A percentile compares a stretch with the other conserved stretches of the same genome.
Conservation (phyloP, 305 asterid species). For the Lippia alba region DNA sequence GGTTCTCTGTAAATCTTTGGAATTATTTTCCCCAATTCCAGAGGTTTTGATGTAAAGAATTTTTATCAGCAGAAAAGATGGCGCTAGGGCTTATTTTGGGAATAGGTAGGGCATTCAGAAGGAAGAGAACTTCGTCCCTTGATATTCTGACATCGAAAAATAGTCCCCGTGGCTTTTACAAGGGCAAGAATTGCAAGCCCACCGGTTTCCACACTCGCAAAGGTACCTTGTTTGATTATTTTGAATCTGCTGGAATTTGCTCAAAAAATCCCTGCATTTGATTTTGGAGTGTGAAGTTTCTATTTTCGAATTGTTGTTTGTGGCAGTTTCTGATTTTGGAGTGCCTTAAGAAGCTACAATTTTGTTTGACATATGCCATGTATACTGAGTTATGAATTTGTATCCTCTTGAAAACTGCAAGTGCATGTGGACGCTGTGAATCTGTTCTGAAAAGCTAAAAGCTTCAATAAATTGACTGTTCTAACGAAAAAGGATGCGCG, state of each 20-base stretch:
- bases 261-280: background rate
- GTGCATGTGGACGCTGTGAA: background rate
- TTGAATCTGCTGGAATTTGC: background rate
- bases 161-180: slow-evolving; percentile 70
- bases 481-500: background rate
- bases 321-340: background rate
- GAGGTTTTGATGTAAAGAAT: background rate
- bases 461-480: background rate
- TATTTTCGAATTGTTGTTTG: background rate
- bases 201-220: slow-evolving; percentile 92
- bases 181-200: slow-evolving; percentile 87
- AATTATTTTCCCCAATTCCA: background rate
- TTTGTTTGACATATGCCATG: background rate
- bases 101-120: slow-evolving; percentile 70
- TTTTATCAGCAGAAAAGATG: slow-evolving; percentile 41
- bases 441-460: slow-evolving; percentile 5
- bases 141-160: slow-evolving; percentile 76
- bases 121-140: slow-evolving; percentile 77
- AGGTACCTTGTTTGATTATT: slow-evolving; percentile 42
- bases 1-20: background rate
- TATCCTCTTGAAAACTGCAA: background rate
- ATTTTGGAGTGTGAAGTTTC: background rate
- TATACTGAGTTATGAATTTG: background rate
- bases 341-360: background rate
- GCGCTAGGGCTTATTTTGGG: slow-evolving; percentile 77